Percentiles rank a stretch among this genome's conserved stretches.
Conservation (phyloP, 768 basidiomycete genomes). For the Boletus sensibilis region DNA sequence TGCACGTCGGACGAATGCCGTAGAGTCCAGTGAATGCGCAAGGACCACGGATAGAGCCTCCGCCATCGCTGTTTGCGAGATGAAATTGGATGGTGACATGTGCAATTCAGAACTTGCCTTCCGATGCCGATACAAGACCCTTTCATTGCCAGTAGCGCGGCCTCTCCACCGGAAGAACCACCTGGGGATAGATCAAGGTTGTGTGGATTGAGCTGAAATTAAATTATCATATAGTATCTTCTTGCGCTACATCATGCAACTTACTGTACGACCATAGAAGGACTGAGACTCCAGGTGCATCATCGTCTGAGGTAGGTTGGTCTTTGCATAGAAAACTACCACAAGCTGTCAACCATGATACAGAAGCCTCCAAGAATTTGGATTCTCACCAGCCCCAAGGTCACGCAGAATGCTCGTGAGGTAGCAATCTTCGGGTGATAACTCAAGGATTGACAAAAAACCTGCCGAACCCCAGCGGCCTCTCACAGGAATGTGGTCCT, state of each 20-base stretch:
- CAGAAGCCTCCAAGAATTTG: neutral
- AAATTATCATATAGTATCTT: neutral
- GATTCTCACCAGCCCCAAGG: constrained; percentile 41
- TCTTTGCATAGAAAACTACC: constrained; percentile 44
- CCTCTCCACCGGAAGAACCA: constrained; percentile 55
- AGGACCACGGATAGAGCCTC: constrained; percentile 42
- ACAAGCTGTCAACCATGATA: constrained; percentile 6
- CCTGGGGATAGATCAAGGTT: constrained; percentile 45
- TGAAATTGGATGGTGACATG: neutral
- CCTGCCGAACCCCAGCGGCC: constrained; percentile 40
- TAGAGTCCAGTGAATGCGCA: constrained; percentile 39
- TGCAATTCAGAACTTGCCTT: constrained; percentile 26
- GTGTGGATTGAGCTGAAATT: constrained; percentile 42
- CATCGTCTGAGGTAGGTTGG: constrained; percentile 43
- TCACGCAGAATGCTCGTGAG: constrained; percentile 39
- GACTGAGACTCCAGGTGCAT: constrained; percentile 40
- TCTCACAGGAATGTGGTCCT: constrained; percentile 44
- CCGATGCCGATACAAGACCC: constrained; percentile 48
- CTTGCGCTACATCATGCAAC: neutral
- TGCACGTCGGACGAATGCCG: constrained; percentile 39
- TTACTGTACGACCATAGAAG: constrained; percentile 34
- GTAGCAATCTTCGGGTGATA: constrained; percentile 25
- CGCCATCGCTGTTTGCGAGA: constrained; percentile 25
- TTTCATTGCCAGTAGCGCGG: constrained; percentile 45
- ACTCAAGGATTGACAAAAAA: constrained; percentile 29